Evolutionary conservation across 345 rosid species (phyloP), one percentile per base, ranked within the genome.

Genomic region (Linum tenue): DNA sequence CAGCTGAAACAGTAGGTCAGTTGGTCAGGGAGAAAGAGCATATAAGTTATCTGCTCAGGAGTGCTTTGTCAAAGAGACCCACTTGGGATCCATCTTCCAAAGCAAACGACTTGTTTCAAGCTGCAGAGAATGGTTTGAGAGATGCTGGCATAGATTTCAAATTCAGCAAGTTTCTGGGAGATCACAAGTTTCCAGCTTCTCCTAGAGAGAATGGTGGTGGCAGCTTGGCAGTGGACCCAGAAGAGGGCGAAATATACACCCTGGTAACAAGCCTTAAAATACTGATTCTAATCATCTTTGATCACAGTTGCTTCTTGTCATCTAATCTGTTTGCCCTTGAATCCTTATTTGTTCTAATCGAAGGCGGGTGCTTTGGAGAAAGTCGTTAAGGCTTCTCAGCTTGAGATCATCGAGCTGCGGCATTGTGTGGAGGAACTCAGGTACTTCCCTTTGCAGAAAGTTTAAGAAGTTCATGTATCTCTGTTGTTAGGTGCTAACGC

Each of bases 331-430:
- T 56, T 64, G 15, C 56, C 55, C 75, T 43, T 63, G 41, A 44
- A 11, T 5, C 63, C 3, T 57, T 7, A 55, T 61, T 4, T 66
- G 60, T 65, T 68, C 44, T 42, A 67, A 48, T 48, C 71, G 58
- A 80, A 95, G 98, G 99, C 99, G 60, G 89, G 86, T 75, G 86
- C 99, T 63, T 75, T 91, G 84, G 97, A 95, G 85, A 88, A 87
- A 74, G 87, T 95, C 56, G 86, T 95, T 39, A 89, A 91, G 81
- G 82, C 78, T 79, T 87, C 99, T 58, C 99, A 95, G 76, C 83
- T 91, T 59, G 86, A 95, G 82, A 87, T 95, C 59, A 75, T 86
- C 60, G 91, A 86, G 75, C 80, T 87, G 42, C 86, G 72, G 75
- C 97, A 87, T 76, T 75, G 81, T 31, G 82, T 81, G 67, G 97